These are phyloP conservation scores for Microstegium vimineum DNA, from an alignment of 176 grass and related monocot genomes.

Conservation along the genomic window DNA sequence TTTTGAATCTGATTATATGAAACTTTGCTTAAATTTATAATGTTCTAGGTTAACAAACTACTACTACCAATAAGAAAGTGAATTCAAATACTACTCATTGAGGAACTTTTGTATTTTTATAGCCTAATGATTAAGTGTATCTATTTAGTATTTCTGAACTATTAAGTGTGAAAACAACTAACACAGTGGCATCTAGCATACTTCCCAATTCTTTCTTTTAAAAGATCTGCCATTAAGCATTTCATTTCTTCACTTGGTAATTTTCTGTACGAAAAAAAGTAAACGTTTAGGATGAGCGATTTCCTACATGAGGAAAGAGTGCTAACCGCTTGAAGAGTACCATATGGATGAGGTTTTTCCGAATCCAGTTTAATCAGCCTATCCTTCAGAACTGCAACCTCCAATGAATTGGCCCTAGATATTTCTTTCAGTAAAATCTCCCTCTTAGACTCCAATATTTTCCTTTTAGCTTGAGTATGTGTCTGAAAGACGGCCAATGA, in stretches of 20 bases:
- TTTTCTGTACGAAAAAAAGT: constrained; percentile 2
- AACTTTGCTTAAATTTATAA: not conserved
- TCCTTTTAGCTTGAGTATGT: constrained; percentile 94
- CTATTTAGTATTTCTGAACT: not conserved
- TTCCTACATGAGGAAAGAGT: constrained; percentile 10
- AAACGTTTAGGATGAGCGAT: not conserved
- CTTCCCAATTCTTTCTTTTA: not conserved
- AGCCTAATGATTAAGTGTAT: not conserved
- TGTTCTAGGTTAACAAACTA: not conserved
- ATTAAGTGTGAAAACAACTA: constrained; percentile 2
- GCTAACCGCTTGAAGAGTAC: constrained; percentile 85
- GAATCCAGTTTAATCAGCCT: constrained; percentile 65
- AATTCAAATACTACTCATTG: not conserved
- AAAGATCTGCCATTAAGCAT: not conserved
- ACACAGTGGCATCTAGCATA: not conserved
- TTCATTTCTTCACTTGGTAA: constrained; percentile 1
- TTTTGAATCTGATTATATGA: not conserved
- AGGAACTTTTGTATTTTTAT: not conserved
- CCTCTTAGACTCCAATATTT: constrained; percentile 81
- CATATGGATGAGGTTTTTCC: constrained; percentile 63
- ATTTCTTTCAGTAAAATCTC: constrained; percentile 67
- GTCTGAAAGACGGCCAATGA: constrained; percentile 48
- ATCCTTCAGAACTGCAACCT: constrained; percentile 46
- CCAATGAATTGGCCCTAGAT: constrained; percentile 42
- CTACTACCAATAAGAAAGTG: constrained; percentile 2